phyloP scores from a whole-genome alignment of 2,329 filamentous ascomycete species.

The Talaromyces marneffei region DNA sequence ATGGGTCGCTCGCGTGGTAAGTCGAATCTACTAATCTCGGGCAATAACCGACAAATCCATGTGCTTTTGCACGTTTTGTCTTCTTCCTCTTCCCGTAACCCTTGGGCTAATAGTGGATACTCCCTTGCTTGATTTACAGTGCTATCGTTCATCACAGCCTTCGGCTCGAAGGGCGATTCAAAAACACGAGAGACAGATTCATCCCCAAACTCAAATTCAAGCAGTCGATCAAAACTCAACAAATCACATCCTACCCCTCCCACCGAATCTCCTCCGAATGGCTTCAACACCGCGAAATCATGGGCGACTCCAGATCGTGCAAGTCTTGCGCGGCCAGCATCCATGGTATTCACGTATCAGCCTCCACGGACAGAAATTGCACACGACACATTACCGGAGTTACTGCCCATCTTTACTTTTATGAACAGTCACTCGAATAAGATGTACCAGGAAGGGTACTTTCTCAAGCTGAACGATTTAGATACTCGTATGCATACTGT shows the following conservation, averaged over 20 bases:
- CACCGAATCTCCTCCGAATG: conserved; percentile 2
- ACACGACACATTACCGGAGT: conserved; percentile 81
- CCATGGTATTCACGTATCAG: conserved; percentile 80
- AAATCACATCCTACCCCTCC: not conserved
- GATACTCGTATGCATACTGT: conserved; percentile 67
- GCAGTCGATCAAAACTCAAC: conserved; percentile 6
- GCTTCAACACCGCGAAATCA: conserved; percentile 10
- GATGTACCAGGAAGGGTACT: conserved; percentile 96
- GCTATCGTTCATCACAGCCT: conserved; percentile 74
- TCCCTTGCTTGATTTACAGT: conserved; percentile 75
- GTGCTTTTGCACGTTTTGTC: conserved; percentile 42
- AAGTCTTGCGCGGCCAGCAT: conserved; percentile 63
- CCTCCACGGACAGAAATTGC: conserved; percentile 80
- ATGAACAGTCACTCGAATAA: conserved; percentile 95
- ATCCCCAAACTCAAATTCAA: not conserved
- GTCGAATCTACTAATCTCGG: conserved; percentile 14
- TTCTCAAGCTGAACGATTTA: conserved; percentile 91
- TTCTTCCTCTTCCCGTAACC: conserved; percentile 3
- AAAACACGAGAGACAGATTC: conserved; percentile 23
- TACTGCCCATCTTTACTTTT: conserved; percentile 88
- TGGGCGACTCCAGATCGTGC: conserved; percentile 37
- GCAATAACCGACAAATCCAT: not conserved
- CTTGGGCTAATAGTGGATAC: conserved; percentile 72
- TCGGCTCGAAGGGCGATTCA: conserved; percentile 33
- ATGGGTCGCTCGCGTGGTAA: conserved; percentile 38